Evolutionary conservation across 805 yeast species (phyloP), one percentile per base, ranked within the genome.

Genomic region (Zygotorulaspora florentina): DNA sequence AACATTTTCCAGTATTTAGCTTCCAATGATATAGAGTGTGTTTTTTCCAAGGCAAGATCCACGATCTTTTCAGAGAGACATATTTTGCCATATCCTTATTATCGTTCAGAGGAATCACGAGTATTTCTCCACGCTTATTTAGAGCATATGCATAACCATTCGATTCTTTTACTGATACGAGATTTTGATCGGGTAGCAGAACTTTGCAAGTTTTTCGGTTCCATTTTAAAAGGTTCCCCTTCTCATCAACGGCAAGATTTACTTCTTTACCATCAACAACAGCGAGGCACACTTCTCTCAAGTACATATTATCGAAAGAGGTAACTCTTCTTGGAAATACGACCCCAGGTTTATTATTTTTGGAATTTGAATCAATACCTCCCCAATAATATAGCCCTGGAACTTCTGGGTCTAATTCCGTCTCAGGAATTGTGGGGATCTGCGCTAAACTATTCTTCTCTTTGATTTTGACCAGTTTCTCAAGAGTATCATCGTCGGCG

Each of bases 181-280:
- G 58, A 8, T 73, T 62, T 52, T 77, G 71, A 7, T 80, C 81
- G 38, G 66, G 69, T 13, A 83, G 50, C 2, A 80, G 66, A 5
- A 51, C 25, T 39, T 57, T 46, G 2, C 75, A 74, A 1, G 51
- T 52, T 3, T 58, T 46, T 1, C 54, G 51, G 13, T 25, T 80
- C 86, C 90, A 87, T 59, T 84, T 85, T 45, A 79, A 80, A 27
- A 88, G 71, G 56, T 84, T 77, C 15, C 97, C 98, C 12, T 75
- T 76, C 1, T 73, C 72, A 49, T 81, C 77, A 13, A 87, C 76
- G 0, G 88, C 88, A 3, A 74, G 66, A 25, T 76, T 81, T 7
- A 17, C 12, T 3, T 53, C 61, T 1, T 68, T 76, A 27, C 69
- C 62, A 7, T 65, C 64, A 4, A 71, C 72, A 9, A 34, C 35